These are phyloP conservation scores for Tulasnella sp. DNA, from an alignment of 768 basidiomycete species.

Conservation along the genomic window DNA sequence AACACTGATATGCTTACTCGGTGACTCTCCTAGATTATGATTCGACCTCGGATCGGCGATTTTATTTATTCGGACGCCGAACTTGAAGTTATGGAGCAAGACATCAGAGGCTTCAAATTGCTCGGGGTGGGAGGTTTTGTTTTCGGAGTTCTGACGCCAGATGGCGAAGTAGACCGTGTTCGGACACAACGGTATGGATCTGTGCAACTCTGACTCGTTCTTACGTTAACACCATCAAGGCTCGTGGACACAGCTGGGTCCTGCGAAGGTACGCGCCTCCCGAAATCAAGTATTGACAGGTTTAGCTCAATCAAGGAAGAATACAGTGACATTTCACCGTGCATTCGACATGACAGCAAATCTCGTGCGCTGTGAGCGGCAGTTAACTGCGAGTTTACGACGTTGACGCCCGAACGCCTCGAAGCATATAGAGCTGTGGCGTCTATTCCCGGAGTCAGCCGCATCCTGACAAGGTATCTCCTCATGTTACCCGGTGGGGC, in stretches of 20 bases:
- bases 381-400: background rate
- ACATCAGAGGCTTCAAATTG: constrained; percentile 59
- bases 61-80: constrained; percentile 70
- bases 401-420: background rate
- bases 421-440: constrained; percentile 49
- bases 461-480: constrained; percentile 70
- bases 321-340: constrained; percentile 69
- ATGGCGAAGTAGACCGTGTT: constrained; percentile 49
- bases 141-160: constrained; percentile 28
- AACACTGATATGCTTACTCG: background rate
- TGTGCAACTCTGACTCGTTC: background rate
- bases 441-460: constrained; percentile 62
- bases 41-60: constrained; percentile 74
- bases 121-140: constrained; percentile 48
- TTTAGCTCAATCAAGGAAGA: background rate
- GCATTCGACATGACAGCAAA: constrained; percentile 66
- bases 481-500: constrained; percentile 7
- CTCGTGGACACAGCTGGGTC: constrained; percentile 57
- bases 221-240: constrained; percentile 38
- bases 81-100: constrained; percentile 68
- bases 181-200: constrained; percentile 52
- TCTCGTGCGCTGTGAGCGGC: constrained; percentile 49
- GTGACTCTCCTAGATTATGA: constrained; percentile 55
- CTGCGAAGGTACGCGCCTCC: constrained; percentile 51
- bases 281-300: background rate